phyloP scores from a whole-genome alignment of 129 eudicot species.

The Saussurea involucrata region DNA sequence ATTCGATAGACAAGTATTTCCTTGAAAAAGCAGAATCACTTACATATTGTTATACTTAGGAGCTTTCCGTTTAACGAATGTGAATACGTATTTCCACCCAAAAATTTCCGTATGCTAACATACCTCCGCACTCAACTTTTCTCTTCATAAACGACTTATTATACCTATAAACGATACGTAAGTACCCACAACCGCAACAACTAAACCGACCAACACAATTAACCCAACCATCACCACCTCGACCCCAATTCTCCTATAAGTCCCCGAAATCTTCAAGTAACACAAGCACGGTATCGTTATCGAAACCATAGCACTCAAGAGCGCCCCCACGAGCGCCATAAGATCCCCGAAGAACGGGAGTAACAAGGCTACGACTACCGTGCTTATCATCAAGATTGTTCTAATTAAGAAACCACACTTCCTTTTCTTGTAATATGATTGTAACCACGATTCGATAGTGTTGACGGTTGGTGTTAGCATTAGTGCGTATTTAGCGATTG shows the following conservation, averaged over 20 bases:
- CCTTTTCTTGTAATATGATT: constrained; percentile 28
- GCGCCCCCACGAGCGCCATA: constrained; percentile 91
- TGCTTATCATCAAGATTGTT: constrained; percentile 54
- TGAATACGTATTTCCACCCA: neutral
- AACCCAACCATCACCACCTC: constrained; percentile 36
- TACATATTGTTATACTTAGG: neutral
- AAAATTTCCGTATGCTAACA: neutral
- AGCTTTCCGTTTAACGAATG: neutral
- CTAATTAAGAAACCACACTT: constrained; percentile 45
- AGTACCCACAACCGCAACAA: constrained; percentile 54
- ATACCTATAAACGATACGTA: constrained; percentile 54
- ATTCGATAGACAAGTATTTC: neutral
- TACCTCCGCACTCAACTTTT: neutral
- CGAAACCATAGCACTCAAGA: constrained; percentile 67
- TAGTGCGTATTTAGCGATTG: constrained; percentile 77
- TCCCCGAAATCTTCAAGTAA: constrained; percentile 69
- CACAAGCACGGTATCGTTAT: constrained; percentile 72
- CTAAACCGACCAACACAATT: constrained; percentile 42
- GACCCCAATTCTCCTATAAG: constrained; percentile 36
- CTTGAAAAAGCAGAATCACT: neutral
- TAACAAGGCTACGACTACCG: constrained; percentile 56
- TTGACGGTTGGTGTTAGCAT: constrained; percentile 71
- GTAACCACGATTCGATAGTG: constrained; percentile 50
- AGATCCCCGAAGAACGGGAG: constrained; percentile 66
- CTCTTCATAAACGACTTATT: constrained; percentile 30